These are phyloP conservation scores for Lasiosphaeriaceae sp. DNA, from an alignment of 495 filamentous ascomycete genomes.

Conservation along the genomic window DNA sequence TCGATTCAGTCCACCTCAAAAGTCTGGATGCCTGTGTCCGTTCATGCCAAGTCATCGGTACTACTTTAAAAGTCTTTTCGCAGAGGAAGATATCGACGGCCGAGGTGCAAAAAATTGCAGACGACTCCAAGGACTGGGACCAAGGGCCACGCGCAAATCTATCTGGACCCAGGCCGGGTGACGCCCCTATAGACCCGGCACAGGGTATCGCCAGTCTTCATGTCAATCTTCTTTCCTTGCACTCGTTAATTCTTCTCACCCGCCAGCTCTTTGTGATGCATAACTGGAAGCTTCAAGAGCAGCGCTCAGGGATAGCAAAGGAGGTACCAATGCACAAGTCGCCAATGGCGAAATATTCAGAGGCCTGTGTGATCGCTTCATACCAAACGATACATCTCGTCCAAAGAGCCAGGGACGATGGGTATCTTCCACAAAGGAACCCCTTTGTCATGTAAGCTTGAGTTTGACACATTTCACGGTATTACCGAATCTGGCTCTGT, in stretches of 20 bases:
- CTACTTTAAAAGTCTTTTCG: slow-evolving; percentile 66
- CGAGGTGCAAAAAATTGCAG: slow-evolving; percentile 62
- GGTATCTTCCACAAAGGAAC: slow-evolving; percentile 62
- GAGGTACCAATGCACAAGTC: slow-evolving; percentile 26
- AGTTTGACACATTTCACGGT: not conserved
- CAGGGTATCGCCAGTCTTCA: slow-evolving; percentile 64
- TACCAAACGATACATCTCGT: slow-evolving; percentile 62
- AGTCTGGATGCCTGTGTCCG: slow-evolving; percentile 53
- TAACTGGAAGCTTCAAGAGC: slow-evolving; percentile 32
- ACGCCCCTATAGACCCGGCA: slow-evolving; percentile 40
- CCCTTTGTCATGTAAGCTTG: slow-evolving; percentile 60
- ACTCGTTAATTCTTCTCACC: slow-evolving; percentile 70
- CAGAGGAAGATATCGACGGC: slow-evolving; percentile 64
- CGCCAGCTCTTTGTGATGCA: slow-evolving; percentile 63
- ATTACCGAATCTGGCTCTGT: not conserved
- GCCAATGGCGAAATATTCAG: slow-evolving; percentile 60
- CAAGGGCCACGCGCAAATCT: slow-evolving; percentile 41
- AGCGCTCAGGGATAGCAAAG: slow-evolving; percentile 28
- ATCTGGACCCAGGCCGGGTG: slow-evolving; percentile 47
- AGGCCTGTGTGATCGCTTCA: slow-evolving; percentile 67
- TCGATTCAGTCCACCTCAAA: slow-evolving; percentile 22
- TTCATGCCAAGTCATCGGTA: slow-evolving; percentile 61
- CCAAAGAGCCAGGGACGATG: slow-evolving; percentile 52
- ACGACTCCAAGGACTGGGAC: slow-evolving; percentile 50
- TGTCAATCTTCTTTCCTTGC: slow-evolving; percentile 65